Evolutionary conservation across 805 yeast species (phyloP), one percentile per base, ranked within the genome.

Genomic region (Isabelozyma rhagii): DNA sequence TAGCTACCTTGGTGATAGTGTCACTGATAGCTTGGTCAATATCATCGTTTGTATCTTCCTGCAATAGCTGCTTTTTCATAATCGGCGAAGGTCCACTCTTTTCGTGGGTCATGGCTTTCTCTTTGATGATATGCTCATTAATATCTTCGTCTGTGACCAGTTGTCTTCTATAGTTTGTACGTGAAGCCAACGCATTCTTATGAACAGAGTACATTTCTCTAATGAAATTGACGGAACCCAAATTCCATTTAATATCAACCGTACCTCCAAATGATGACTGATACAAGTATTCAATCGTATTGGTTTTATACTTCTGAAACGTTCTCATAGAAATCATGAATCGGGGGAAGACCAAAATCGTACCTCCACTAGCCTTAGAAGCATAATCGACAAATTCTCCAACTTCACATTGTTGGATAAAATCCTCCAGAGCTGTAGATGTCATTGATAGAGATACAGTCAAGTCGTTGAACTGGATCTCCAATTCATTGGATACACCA

Each of bases 171-270:
- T 72, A 72, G 39, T 63, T 69, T 5, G 63, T 65, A 54, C 96
- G 78, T 4, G 90, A 78, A 3, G 80, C 75, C 47, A 89, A 71
- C 0, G 97, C 87, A 42, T 83, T 79, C 1, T 83, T 84, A 69
- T 94, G 97, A 2, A 91, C 81, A 11, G 90, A 80, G 85, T 92
- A 87, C 96, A 94, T 91, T 59, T 90, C 97, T 36, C 96, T 76
- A 34, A 94, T 89, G 55, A 90, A 90, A 59, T 87, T 89, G 15
- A 94, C 84, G 0, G 96, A 85, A 0, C 98, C 97, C 28, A 94
- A 70, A 63, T 94, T 94, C 99, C 99, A 94, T 45, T 89, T 80
- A 1, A 94, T 84, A 51, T 90, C 96, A 39, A 94, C 94, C 13
- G 89, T 83, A 27, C 97, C 97, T 8, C 89, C 96, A 71, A 94